Conservation (phyloP, 768 basidiomycete species). For the Lactarius sanguifluus region DNA sequence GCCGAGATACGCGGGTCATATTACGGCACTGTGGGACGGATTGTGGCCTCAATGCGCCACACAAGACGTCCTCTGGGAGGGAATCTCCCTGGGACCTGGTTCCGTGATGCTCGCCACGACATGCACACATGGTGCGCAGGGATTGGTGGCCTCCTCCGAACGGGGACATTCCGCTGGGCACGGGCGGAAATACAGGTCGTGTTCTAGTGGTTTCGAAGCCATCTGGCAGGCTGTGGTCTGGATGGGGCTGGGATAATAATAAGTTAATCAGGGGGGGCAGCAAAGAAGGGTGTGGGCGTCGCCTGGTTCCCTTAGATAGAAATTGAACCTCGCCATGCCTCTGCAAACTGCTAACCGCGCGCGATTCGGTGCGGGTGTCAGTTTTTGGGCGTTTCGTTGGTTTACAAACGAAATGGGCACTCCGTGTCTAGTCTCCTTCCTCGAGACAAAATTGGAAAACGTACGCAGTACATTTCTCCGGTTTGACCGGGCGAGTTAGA, state of each 20-base stretch:
- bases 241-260: neutral
- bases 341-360: neutral
- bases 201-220: conserved; percentile 23
- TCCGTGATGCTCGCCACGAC: neutral
- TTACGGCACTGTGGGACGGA: neutral
- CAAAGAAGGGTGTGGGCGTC: conserved; percentile 6
- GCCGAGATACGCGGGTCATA: neutral
- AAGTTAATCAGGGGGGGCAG: neutral
- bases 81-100: neutral
- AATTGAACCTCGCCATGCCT: neutral
- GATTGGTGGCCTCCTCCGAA: conserved; percentile 2
- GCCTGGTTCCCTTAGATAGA: neutral
- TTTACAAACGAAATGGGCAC: neutral
- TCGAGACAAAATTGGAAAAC: neutral
- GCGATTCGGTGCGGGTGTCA: neutral
- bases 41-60: neutral
- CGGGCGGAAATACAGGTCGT: neutral
- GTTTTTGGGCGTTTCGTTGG: neutral
- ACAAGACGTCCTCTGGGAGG: neutral
- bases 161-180: neutral
- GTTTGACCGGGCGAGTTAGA: neutral
- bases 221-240: neutral
- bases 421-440: neutral
- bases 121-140: neutral
- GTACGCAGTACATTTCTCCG: neutral